phyloP scores from a whole-genome alignment of 75 land plant species.

The Azolla pinnata region DNA sequence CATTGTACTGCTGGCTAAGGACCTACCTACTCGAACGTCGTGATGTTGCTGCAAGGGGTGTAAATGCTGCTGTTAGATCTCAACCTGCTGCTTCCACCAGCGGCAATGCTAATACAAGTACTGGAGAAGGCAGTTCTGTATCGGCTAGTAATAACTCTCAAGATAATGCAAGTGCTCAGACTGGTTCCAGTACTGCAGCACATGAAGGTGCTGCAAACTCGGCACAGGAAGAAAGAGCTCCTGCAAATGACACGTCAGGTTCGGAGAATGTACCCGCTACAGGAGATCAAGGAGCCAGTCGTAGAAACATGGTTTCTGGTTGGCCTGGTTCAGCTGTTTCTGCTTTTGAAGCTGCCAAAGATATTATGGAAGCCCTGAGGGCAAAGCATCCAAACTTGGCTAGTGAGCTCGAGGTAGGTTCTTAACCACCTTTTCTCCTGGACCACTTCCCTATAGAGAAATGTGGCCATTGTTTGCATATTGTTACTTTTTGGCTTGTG shows the following conservation, averaged over 20 bases:
- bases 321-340: constrained; percentile 76
- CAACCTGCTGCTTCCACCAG: constrained; percentile 32
- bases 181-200: constrained; percentile 26
- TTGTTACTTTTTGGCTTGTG: no score
- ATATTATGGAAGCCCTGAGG: constrained; percentile 91
- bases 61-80: constrained; percentile 45
- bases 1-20: constrained; percentile 95
- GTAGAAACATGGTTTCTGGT: constrained; percentile 47
- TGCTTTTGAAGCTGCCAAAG: constrained; percentile 98
- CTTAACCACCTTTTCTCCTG: no score
- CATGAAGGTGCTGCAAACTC: constrained; percentile 52
- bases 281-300: constrained; percentile 26
- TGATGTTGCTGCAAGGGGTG: constrained; percentile 85
- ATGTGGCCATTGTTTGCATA: no score
- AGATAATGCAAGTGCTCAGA: constrained; percentile 44
- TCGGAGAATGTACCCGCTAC: constrained; percentile 43
- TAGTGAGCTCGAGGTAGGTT: constrained; percentile 80
- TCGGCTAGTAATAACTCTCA: constrained; percentile 32
- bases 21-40: constrained; percentile 95
- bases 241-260: constrained; percentile 37
- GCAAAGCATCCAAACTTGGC: constrained; percentile 89
- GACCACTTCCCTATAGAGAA: no score
- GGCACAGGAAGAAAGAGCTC: constrained; percentile 63
- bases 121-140: constrained; percentile 29
- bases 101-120: constrained; percentile 33